Evolutionary conservation across 371 early-diverging fungal species (phyloP).

Genomic region (Mucor sp.): DNA sequence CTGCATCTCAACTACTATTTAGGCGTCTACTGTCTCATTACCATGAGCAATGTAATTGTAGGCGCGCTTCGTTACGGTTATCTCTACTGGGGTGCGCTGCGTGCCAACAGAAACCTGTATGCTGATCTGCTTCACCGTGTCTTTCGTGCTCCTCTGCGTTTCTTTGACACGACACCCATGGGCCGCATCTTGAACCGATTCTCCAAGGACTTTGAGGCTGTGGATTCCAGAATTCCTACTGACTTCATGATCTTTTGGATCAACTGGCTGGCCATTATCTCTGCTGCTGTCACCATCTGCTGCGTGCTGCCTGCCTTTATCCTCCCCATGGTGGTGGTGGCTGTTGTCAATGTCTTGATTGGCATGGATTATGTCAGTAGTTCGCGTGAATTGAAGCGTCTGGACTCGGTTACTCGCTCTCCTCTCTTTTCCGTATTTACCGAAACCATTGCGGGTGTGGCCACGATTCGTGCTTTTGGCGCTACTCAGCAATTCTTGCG

Average conservation of each 20-base stretch:
- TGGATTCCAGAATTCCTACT: constrained; percentile 42
- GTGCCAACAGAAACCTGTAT: constrained; percentile 57
- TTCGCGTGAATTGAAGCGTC: constrained; percentile 78
- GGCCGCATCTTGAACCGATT: constrained; percentile 93
- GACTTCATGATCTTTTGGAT: constrained; percentile 47
- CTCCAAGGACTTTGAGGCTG: constrained; percentile 55
- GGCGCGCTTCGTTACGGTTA: constrained; percentile 31
- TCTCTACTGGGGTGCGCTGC: constrained; percentile 51
- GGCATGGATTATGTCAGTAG: constrained; percentile 63
- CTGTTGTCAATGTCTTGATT: constrained; percentile 42
- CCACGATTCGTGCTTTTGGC: constrained; percentile 75
- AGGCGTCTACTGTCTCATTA: constrained; percentile 17
- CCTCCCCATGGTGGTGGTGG: constrained; percentile 62
- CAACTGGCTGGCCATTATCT: constrained; percentile 58
- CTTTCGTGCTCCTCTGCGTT: constrained; percentile 71
- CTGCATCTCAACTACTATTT: constrained; percentile 26
- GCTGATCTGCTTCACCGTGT: constrained; percentile 56
- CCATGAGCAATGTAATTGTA: constrained; percentile 11
- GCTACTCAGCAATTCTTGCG: constrained; percentile 59
- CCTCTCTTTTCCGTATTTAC: constrained; percentile 75
- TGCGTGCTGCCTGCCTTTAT: constrained; percentile 38
- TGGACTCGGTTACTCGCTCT: constrained; percentile 71
- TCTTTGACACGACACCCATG: constrained; percentile 90
- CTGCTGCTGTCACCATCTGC: constrained; percentile 35
- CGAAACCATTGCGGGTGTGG: constrained; percentile 66